These are phyloP conservation scores for Naganishia randhawae DNA, from an alignment of 768 basidiomycete genomes.

Conservation along the genomic window DNA sequence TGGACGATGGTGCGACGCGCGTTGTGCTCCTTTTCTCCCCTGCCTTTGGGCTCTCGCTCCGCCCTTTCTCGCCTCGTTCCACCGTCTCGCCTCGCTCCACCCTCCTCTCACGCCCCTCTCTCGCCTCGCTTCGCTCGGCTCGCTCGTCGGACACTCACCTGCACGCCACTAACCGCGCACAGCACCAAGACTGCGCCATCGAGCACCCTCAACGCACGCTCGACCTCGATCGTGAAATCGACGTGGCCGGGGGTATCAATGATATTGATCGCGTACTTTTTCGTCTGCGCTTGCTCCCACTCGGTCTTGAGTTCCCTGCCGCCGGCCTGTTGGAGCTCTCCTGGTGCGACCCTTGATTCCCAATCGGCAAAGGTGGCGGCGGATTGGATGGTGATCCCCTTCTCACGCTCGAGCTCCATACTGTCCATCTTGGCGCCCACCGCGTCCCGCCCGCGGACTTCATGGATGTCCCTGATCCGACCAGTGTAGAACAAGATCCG, in stretches of 20 bases:
- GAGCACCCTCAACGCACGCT: slow-evolving; percentile 88
- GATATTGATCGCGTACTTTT: slow-evolving; percentile 86
- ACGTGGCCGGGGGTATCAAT: slow-evolving; percentile 99
- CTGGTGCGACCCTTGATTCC: slow-evolving; percentile 65
- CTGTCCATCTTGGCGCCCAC: slow-evolving; percentile 99
- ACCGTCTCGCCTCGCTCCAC: neutral
- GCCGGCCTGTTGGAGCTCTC: too few species aligned
- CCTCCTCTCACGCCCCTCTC: neutral
- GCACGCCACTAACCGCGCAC: slow-evolving; percentile 95
- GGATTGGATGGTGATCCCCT: slow-evolving; percentile 98
- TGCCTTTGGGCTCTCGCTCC: neutral
- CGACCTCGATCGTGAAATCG: slow-evolving; percentile 99
- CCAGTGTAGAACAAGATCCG: slow-evolving; percentile 95
- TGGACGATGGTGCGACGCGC: too few species aligned
- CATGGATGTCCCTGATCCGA: slow-evolving; percentile 90
- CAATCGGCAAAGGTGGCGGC: slow-evolving; percentile 99
- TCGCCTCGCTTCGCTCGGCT: neutral
- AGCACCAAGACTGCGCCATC: slow-evolving; percentile 95
- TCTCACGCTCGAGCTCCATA: slow-evolving; percentile 98
- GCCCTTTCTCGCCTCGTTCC: neutral
- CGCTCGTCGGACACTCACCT: slow-evolving; percentile 56
- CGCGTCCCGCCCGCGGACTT: slow-evolving; percentile 88
- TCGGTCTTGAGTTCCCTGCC: slow-evolving; percentile 19
- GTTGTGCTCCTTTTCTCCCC: neutral
- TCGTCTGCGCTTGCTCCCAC: slow-evolving; percentile 58